phyloP scores from a whole-genome alignment of 2,329 filamentous ascomycete species.

The Aspergillus versicolor region DNA sequence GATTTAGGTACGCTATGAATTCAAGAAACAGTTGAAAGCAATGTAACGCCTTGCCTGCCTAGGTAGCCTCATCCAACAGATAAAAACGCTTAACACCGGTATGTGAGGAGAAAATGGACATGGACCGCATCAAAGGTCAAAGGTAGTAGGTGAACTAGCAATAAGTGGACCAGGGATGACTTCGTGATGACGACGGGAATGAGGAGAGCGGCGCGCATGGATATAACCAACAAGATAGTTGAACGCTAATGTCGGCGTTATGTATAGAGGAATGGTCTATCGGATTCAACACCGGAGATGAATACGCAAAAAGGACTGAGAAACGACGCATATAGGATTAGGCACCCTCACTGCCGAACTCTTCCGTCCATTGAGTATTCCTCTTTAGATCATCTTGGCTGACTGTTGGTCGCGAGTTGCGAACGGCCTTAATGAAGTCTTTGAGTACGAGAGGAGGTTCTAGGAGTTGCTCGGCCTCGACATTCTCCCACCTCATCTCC shows the following conservation, averaged over 20 bases:
- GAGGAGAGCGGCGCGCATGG: not conserved
- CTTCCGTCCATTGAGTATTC: slow-evolving; percentile 90
- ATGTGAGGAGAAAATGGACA: slow-evolving; percentile 9
- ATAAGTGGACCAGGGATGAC: no score
- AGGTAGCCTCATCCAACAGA: slow-evolving; percentile 22
- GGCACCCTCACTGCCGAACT: slow-evolving; percentile 90
- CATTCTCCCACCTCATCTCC: slow-evolving; percentile 91
- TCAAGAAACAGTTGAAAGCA: slow-evolving; percentile 16
- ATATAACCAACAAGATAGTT: not conserved
- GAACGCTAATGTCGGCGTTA: not conserved
- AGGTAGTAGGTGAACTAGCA: no score
- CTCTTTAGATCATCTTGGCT: slow-evolving; percentile 78
- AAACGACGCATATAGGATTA: slow-evolving; percentile 29
- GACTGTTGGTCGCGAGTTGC: slow-evolving; percentile 84
- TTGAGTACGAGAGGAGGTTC: slow-evolving; percentile 85
- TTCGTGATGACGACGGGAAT: no score
- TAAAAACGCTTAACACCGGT: slow-evolving; percentile 30
- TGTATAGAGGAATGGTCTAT: slow-evolving; percentile 7
- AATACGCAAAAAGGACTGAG: not conserved
- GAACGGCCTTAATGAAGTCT: slow-evolving; percentile 92
- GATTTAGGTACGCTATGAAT: slow-evolving; percentile 1
- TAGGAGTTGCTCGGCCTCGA: slow-evolving; percentile 78
- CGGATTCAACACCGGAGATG: not conserved
- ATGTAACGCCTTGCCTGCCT: slow-evolving; percentile 30
- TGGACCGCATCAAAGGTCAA: not conserved